Base-by-base conservation (phyloP, 306 rosid species). In the Oxytropis ochrocephala region DNA sequence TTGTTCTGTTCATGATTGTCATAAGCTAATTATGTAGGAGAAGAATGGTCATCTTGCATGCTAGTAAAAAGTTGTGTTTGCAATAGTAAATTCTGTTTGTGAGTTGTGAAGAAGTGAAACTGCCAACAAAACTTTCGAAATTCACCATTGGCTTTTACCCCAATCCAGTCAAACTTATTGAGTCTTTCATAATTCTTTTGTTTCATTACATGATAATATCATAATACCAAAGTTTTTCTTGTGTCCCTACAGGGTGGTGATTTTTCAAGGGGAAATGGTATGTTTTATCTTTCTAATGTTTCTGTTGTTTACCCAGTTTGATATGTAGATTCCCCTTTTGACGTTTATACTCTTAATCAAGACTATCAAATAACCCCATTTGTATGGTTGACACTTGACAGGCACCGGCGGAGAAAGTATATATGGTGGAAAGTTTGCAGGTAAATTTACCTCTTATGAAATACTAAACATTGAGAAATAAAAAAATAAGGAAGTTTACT, bases 341-440 rank as follows among this genome's bases (percentile, higher is more conserved):
- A 50, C 71, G 70, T 78, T 18, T 73, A 47, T 66, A 61, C 67
- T 73, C 66, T 70, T 69, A 81, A 62, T 55, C 53, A 64, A 75
- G 81, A 65, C 19, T 71, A 59, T 18, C 79, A 81, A 85, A 21
- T 60, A 74, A 79, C 75, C 14, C 75, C 42, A 69, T 79, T 78
- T 83, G 58, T 78, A 73, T 84, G 83, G 64, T 76, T 77, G 79
- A 79, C 83, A 95, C 61, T 76, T 77, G 79, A 79, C 83, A 95
- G 99, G 99, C 69, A 95, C 91, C 16, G 99, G 99, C 39, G 99
- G 99, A 53, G 99, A 95, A 89, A 88, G 97, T 85, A 86, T 91
- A 29, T 89, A 91, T 80, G 99, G 96, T 58, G 97, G 97, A 67
- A 91, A 95, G 74, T 95, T 95, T 83, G 87, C 91, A 57, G 99